Evolutionary conservation across 495 filamentous ascomycete species (phyloP), one percentile per base, ranked within the genome.

Genomic region (Rhizodiscina lignyota): DNA sequence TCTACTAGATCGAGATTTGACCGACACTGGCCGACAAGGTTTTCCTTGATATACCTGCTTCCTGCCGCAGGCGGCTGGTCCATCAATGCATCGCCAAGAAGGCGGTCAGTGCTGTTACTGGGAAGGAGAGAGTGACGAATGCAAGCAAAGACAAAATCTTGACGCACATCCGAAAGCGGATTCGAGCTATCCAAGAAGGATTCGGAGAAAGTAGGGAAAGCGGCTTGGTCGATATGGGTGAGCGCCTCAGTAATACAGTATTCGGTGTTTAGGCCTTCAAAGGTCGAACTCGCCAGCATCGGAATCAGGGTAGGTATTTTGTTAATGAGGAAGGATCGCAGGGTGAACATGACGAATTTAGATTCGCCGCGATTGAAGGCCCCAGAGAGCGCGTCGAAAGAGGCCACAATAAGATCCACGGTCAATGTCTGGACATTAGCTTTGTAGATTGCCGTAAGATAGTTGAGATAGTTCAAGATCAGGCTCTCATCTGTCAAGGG

Each of bases 141-240:
- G 50, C 87, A 94, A 3, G 91, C 74, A 47, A 91, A 89, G 16
- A 93, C 68, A 48, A 97, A 94, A 32, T 97, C 87, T 48, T 86
- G 81, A 1, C 84, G 71, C 13, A 92, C 79, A 41, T 80, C 79
- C 4, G 81, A 79, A n/a, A 85, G 69, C 27, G 78, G 67, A 23
- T 72, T 77, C 38, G 71, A 80, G 24, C 70, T 78, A 40, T 62
- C 61, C n/a, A 63, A 51, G 45, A 84, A 85, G 63, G 83, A 76
- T 41, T 72, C 68, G 6, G 80, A 80, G 30, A 87, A 70, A 0
- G 82, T 10, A 2, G 81, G 81, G 45, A 87, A 89, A 0, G 77
- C 70, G 37, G 80, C 79, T 0, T 72, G 75, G 45, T 89, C 81
- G 4, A 89, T 67, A 30, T 77, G 77, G 18, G 57, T 66, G 15